Conservation (phyloP, 257 asterid genomes). For the Rauvolfia tetraphylla region DNA sequence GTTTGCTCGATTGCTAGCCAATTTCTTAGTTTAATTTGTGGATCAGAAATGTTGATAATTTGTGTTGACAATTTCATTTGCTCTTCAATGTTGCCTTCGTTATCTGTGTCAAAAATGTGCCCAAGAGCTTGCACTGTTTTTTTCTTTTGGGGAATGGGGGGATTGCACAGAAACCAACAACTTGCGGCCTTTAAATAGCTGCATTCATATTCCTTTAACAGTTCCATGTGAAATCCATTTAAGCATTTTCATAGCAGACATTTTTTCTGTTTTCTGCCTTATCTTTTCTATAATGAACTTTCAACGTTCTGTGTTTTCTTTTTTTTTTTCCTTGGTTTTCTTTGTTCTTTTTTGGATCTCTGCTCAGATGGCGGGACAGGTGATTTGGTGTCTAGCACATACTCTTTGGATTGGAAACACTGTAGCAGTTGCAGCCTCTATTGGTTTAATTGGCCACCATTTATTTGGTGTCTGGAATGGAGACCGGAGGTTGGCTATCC, state of each 20-base stretch:
- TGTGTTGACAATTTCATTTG: neutral
- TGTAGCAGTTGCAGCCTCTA: slow-evolving; percentile 80
- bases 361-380: slow-evolving; percentile 88
- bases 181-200: too few species aligned
- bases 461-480: slow-evolving; percentile 96
- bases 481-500: slow-evolving; percentile 70
- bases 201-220: neutral
- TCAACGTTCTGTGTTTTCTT: too few species aligned
- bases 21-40: neutral
- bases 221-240: neutral
- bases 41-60: neutral
- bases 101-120: neutral
- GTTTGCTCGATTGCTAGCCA: neutral
- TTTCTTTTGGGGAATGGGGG: too few species aligned
- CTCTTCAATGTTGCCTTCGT: neutral
- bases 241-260: neutral
- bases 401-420: slow-evolving; percentile 94
- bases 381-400: slow-evolving; percentile 94
- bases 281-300: neutral
- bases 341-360: too few species aligned
- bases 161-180: too few species aligned
- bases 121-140: neutral
- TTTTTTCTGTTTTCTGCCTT: neutral
- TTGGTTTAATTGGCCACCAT: slow-evolving; percentile 91
- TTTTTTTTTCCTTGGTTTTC: too few species aligned